Base-by-base conservation (phyloP, 768 basidiomycete species). In the Cubamyces lactineus region DNA sequence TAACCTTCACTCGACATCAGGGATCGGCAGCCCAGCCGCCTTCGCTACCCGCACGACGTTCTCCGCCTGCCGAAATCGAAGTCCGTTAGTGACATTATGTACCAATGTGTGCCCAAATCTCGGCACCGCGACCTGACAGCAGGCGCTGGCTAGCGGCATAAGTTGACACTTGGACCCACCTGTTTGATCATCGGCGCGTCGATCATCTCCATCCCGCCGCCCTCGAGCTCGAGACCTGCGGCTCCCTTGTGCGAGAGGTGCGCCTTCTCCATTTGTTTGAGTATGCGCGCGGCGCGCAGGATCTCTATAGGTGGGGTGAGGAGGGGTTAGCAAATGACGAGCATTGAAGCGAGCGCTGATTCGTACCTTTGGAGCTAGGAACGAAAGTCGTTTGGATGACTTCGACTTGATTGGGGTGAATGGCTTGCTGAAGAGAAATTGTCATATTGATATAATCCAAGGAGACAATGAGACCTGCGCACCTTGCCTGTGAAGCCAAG, bases 401-500 rank as follows among this genome's bases (percentile, higher is more conserved):
- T 38, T 83, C 81, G 4, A 96, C 84, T 74, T 98, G 96, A 24
- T 78, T 77, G 0, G 96, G 96, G 73, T 98, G 96, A 42, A 98
- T 96, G 2, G 91, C 93, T 94, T 98, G 96, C 92, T 94, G 72
- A 55, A 5, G 21, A 17, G 30, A 46, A 57, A 26, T 15, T 26
- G 49, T 53, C 23, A 42, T 17, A 7, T 17, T 21, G 17, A 13
- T 26, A 17, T 26, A 28, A 16, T 7, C 28, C 28, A 7, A 7
- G 28, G 28, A 28, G 7, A 28, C 28, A 7, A 3, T 28, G 28
- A 24, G 49, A 4, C 2, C 17, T 1, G 45, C 38, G 28, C 50
- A 86, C 94, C 83, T 97, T 97, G 47, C 94, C 96, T n/a, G 87
- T 89, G 70, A 94, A 98, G 0, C 96, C 96, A 15, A 97, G 76